phyloP scores from a whole-genome alignment of 2,329 filamentous ascomycete genomes.

The Aspergillus puulaauensis region DNA sequence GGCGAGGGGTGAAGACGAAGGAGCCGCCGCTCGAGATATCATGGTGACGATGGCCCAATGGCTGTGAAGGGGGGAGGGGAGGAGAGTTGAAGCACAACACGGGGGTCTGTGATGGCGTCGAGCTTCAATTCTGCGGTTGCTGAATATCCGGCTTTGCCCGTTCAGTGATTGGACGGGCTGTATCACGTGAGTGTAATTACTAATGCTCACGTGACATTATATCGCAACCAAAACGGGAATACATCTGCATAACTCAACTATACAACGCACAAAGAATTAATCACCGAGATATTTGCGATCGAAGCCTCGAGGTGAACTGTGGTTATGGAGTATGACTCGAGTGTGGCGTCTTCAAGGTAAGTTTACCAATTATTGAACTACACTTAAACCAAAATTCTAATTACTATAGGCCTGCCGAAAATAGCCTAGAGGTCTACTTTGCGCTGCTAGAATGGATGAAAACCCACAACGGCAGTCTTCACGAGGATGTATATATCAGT shows the following conservation, averaged over 20 bases:
- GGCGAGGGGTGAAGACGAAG: conserved; percentile 41
- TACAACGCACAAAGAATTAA: neutral
- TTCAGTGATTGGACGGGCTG: conserved; percentile 31
- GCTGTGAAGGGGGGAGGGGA: conserved; percentile 23
- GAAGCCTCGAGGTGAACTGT: neutral
- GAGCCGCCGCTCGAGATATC: conserved; percentile 48
- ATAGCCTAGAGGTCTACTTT: conserved; percentile 25
- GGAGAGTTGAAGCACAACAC: conserved; percentile 21
- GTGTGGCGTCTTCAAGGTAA: neutral
- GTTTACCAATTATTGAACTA: neutral
- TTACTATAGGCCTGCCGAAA: neutral
- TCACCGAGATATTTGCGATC: neutral
- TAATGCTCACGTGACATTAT: conserved; percentile 1
- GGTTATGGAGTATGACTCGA: neutral
- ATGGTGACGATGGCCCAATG: conserved; percentile 42
- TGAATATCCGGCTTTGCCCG: conserved; percentile 41
- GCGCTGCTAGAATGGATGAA: conserved; percentile 34
- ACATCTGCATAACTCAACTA: neutral
- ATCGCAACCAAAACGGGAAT: conserved; percentile 3
- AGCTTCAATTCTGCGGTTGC: conserved; percentile 39
- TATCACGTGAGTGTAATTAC: conserved; percentile 29
- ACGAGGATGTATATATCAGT: conserved; percentile 33
- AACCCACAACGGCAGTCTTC: conserved; percentile 31
- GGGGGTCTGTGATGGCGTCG: conserved; percentile 23
- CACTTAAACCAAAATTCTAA: neutral